Evolutionary conservation across 2,329 filamentous ascomycete genomes (phyloP).

Genomic region (Albifimbria verrucaria): DNA sequence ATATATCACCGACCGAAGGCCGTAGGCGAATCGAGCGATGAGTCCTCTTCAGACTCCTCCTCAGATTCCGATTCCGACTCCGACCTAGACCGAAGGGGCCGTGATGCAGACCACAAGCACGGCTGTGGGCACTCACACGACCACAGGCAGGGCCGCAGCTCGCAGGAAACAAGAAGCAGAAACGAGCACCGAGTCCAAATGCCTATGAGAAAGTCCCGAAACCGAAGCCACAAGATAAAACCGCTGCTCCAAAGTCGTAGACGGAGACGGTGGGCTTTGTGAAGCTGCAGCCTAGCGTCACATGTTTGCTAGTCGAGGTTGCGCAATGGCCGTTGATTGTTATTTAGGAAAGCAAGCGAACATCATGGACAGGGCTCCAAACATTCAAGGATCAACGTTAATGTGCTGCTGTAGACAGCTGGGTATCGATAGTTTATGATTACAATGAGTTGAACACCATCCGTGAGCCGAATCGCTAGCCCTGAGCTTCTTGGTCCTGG

Average conservation of each 20-base stretch:
- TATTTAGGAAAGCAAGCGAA: no score
- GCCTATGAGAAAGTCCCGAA: constrained; percentile 74
- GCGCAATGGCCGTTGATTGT: no score
- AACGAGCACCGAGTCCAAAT: constrained; percentile 66
- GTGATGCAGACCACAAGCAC: constrained; percentile 34
- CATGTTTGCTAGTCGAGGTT: no score
- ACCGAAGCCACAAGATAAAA: constrained; percentile 29
- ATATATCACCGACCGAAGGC: constrained; percentile 89
- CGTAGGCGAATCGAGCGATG: constrained; percentile 77
- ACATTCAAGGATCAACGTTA: no score
- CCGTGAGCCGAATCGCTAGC: constrained; percentile 4
- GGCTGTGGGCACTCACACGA: constrained; percentile 32
- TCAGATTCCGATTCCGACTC: constrained; percentile 52
- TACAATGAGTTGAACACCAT: not conserved
- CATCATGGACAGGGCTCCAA: no score
- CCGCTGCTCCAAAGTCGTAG: constrained; percentile 17
- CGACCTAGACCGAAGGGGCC: constrained; percentile 23
- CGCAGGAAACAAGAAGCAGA: constrained; percentile 31
- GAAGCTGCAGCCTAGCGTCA: no score
- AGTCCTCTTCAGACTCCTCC: constrained; percentile 57
- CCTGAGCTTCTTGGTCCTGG: constrained; percentile 19
- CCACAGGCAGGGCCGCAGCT: constrained; percentile 17
- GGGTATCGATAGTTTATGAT: not conserved
- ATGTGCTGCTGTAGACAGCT: no score
- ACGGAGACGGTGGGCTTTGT: no score